Evolutionary conservation across 495 filamentous ascomycete species (phyloP), one percentile per base, ranked within the genome.

Genomic region (Podospora anserina): DNA sequence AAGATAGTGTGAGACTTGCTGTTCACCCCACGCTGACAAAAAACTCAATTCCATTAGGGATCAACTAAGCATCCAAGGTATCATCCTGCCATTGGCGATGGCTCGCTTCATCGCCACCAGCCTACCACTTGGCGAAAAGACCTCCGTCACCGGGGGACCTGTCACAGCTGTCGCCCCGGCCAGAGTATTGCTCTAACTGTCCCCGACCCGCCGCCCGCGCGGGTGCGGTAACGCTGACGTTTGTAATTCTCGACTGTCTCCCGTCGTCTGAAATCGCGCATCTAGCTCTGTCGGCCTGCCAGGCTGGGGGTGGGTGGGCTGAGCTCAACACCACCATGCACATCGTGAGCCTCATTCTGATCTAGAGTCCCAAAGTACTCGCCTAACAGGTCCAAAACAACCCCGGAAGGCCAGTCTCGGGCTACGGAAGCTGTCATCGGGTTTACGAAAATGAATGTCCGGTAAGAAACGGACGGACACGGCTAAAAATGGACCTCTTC

Each of bases 1-100:
- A 32, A 68, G 72, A 65, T 76, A 74, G 69, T 72, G 75, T 28
- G 75, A 54, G 69, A 73, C 72, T 75, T 76, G 11, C 2, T 63
- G 30, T 63, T n/a, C 18, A 63, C 59, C 27, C 59, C 59, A 61
- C 59, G 59, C 59, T 30, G 30, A 26, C 23, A 61, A 18, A 26
- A 26, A 28, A n/a, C 20, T 32, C 30, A 32, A 32, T 32, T 32
- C 30, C 3, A 32, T 32, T 32, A 32, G 4, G 30, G 30, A 7
- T 7, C 4, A 32, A 7, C 23, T 23, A 23, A 7, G 30, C 3
- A 7, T 32, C 7, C 39, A 34, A 62, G 56, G 68, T 69, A 65
- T 61, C 44, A 49, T 49, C 15, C 39, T 49, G 13, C 39, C 39
- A 49, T 49, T 49, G 39, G 13, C 39, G 13, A 49, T 49, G 2